Base-by-base conservation (phyloP, 2,329 filamentous ascomycete genomes). In the Penicillium griseofulvum region DNA sequence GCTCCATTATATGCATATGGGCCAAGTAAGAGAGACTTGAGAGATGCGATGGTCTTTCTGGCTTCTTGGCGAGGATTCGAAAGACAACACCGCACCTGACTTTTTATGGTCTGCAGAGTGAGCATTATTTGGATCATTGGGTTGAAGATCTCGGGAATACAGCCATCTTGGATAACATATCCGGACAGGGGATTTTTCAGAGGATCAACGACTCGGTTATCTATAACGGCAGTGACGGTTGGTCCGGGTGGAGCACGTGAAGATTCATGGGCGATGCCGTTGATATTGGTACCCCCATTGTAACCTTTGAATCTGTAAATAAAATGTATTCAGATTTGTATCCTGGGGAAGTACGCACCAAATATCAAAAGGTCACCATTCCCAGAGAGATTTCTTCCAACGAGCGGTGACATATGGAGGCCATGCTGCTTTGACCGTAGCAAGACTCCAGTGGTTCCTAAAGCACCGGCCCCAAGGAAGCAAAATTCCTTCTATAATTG, bases 401-500 rank as follows among this genome's bases (percentile, higher is more conserved):
- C 74, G 43, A 76, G 74, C 16, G 81, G 74, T 60, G 84, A 87
- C 74, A 85, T 79, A 0, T 72, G 62, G 11, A 89, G 68, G 0
- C 86, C 85, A 66, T 83, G 76, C 49, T 81, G 75, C 65, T 79
- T 84, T 62, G 83, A 86, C 43, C 84, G 74, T 6, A 87, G 77
- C 31, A 87, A 70, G 44, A 87, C 87, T 67, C 88, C 86, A 0
- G 86, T 87, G 0, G 85, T 86, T 1, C 84, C 86, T 14, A 88
- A 76, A 28, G 83, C 74, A 1, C 86, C 86, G 1, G 86, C 86
- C 5, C 85, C 86, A 11, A 89, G 77, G 65, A 89, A 87, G 7
- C 87, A 84, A 24, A 84, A 81, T 60, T 86, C 80, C 66, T 79
- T 83, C 56, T 61, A 16, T 12, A 6, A 22, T 33, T n/a, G 22